Evolutionary conservation across 306 rosid species (phyloP), one percentile per base, ranked within the genome.

Genomic region (Castanospermum australe): DNA sequence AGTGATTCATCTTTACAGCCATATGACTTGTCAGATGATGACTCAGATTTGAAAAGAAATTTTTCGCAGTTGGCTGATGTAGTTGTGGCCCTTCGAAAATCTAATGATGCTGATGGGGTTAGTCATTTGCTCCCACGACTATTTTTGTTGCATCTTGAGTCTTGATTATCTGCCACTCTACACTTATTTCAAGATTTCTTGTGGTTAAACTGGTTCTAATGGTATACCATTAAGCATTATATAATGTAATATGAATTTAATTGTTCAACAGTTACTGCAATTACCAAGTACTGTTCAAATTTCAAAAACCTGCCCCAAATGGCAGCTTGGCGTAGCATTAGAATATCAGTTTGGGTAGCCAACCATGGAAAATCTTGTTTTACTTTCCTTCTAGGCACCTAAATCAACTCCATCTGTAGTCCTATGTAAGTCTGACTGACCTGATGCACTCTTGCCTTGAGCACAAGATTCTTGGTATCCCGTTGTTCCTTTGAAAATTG

Each of bases 41-140:
- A 92, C 71, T 70, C 98, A 6, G 99, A 92, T 91, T 83, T 95
- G 86, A 95, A 89, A 70, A 92, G 72, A 76, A 88, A 84, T 4
- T 24, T 95, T 54, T 86, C 97, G 17, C 99, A 95, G 84, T 79
- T 95, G 87, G 80, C 87, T 78, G 99, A 95, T 86, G 89, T 95
- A 41, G 90, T 86, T 84, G 94, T 85, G 3, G 97, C 96, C 50
- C 95, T 95, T 70, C 90, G 93, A 81, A 95, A 95, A 90, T 62
- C 96, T 12, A 97, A 91, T 69, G 93, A 95, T 87, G 93, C 86
- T 69, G 98, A 92, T 38, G 99, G 94, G 93, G 99, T 95, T 83
- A 85, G 97, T 87, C 51, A 70, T 81, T 79, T 69, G 33, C 82
- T 69, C 63, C 54, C 67, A 57, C 21, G 20, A 57, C 52, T 78